Percentiles rank a stretch among this genome's conserved stretches.
These are phyloP conservation scores for Leccinellum rugosiceps DNA, from an alignment of 768 basidiomycete genomes.

Conservation along the genomic window DNA sequence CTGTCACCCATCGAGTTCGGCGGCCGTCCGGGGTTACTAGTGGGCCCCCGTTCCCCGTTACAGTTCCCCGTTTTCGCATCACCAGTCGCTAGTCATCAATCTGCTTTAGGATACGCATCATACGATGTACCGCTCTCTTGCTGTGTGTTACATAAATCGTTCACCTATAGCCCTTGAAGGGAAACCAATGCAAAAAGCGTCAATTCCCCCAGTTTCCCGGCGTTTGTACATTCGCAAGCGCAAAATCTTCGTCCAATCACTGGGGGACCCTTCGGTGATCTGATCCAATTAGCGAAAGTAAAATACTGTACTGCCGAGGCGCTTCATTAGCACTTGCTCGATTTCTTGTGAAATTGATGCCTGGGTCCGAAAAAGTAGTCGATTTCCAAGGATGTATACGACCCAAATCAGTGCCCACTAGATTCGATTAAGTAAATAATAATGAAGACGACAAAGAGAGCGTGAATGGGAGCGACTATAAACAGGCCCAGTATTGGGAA, in stretches of 20 bases:
- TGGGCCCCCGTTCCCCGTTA: not conserved
- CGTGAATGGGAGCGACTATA: constrained; percentile 5
- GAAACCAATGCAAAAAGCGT: not conserved
- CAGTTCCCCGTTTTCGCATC: too few relatives aligned
- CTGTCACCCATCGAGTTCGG: not conserved
- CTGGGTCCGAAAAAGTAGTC: not conserved
- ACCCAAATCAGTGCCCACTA: constrained; percentile 21
- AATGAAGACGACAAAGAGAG: constrained; percentile 19
- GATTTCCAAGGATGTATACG: constrained; percentile 7
- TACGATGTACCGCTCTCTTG: constrained; percentile 2
- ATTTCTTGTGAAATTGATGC: not conserved
- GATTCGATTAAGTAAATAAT: constrained; percentile 28
- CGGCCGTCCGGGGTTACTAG: not conserved
- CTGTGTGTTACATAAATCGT: not conserved
- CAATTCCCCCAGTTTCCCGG: too few relatives aligned
- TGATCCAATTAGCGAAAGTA: not conserved
- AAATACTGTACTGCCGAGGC: not conserved
- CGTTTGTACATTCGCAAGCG: too few relatives aligned
- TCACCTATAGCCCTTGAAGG: not conserved
- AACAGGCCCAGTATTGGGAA: not conserved
- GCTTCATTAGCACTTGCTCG: not conserved
- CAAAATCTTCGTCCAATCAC: not conserved
- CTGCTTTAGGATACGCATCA: not conserved
- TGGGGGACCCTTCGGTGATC: not conserved
- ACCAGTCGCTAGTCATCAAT: not conserved